Evolutionary conservation across 805 yeast species (phyloP).

Genomic region (Millerozyma acaciae): DNA sequence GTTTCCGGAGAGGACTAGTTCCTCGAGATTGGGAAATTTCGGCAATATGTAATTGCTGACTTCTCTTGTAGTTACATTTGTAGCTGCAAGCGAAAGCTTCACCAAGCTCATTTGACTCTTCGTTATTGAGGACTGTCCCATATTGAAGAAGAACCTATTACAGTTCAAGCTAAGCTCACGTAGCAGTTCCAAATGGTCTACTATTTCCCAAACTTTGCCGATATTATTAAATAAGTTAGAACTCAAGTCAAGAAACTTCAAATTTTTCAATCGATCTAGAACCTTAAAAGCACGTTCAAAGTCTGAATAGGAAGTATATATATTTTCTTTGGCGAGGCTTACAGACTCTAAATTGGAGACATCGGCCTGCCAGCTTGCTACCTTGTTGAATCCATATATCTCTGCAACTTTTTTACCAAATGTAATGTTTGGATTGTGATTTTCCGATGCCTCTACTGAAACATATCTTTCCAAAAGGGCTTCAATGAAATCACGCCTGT

Average conservation of each 20-base stretch:
- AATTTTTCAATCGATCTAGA: slow-evolving; percentile 12
- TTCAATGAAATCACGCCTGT: slow-evolving; percentile 32
- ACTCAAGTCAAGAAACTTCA: slow-evolving; percentile 52
- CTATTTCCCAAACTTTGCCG: slow-evolving; percentile 33
- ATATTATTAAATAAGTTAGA: slow-evolving; percentile 51
- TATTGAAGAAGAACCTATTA: slow-evolving; percentile 38
- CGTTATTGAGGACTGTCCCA: too few relatives aligned
- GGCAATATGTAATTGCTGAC: slow-evolving; percentile 15
- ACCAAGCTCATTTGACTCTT: too few relatives aligned
- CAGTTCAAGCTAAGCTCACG: slow-evolving; percentile 50
- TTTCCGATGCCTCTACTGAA: slow-evolving; percentile 14
- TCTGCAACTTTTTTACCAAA: slow-evolving; percentile 60
- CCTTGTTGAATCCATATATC: slow-evolving; percentile 60
- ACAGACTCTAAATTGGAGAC: slow-evolving; percentile 41
- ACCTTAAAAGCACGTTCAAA: slow-evolving; percentile 3
- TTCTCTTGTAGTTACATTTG: slow-evolving; percentile 14
- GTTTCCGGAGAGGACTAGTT: slow-evolving; percentile 34
- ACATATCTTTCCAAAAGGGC: slow-evolving; percentile 54
- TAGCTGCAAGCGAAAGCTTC: slow-evolving; percentile 28
- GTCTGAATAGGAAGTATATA: slow-evolving; percentile 20
- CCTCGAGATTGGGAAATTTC: slow-evolving; percentile 36
- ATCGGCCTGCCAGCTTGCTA: slow-evolving; percentile 52
- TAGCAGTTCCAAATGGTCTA: slow-evolving; percentile 34
- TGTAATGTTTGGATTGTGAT: slow-evolving; percentile 24
- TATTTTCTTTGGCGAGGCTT: slow-evolving; percentile 42